A percentile compares a stretch with the other conserved stretches of the same genome.
These are phyloP conservation scores for Mariannaea sp. DNA, from an alignment of 2,329 filamentous ascomycete species.

Conservation along the genomic window DNA sequence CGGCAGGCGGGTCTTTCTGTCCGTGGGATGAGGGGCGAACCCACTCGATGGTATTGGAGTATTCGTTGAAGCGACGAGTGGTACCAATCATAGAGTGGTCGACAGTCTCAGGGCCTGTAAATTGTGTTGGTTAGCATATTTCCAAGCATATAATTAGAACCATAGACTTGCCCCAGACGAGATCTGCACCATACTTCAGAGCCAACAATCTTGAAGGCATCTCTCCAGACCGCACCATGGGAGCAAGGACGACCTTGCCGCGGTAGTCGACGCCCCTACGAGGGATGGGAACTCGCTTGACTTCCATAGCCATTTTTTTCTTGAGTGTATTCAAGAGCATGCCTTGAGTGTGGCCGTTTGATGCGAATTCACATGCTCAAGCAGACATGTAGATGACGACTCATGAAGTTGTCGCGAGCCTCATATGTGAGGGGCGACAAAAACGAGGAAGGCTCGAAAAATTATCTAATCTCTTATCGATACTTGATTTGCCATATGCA, in stretches of 20 bases:
- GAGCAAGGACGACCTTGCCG: conserved; percentile 90
- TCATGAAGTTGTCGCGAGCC: conserved; percentile 22
- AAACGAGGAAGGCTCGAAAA: conserved; percentile 6
- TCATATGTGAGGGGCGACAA: conserved; percentile 25
- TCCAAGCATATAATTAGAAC: not conserved
- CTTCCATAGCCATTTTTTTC: conserved; percentile 61
- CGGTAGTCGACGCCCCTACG: conserved; percentile 90
- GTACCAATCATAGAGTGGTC: conserved; percentile 91
- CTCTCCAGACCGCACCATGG: conserved; percentile 98
- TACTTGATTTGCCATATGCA: no score
- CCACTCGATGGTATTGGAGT: conserved; percentile 83
- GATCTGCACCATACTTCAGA: conserved; percentile 91
- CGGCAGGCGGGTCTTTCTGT: conserved; percentile 58
- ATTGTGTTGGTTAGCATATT: conserved; percentile 7
- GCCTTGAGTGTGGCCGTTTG: conserved; percentile 16
- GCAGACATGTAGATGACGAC: conserved; percentile 1
- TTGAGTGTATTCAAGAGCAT: conserved; percentile 46
- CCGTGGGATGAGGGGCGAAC: conserved; percentile 75
- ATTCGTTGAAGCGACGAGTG: conserved; percentile 74
- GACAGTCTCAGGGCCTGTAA: conserved; percentile 84
- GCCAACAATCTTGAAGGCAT: conserved; percentile 86
- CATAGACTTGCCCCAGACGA: conserved; percentile 80
- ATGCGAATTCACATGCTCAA: conserved; percentile 12
- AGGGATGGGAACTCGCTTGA: conserved; percentile 80
- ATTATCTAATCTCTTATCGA: conserved; percentile 35